phyloP scores from a whole-genome alignment of 768 basidiomycete species.

The Collybiopsis luxurians region DNA sequence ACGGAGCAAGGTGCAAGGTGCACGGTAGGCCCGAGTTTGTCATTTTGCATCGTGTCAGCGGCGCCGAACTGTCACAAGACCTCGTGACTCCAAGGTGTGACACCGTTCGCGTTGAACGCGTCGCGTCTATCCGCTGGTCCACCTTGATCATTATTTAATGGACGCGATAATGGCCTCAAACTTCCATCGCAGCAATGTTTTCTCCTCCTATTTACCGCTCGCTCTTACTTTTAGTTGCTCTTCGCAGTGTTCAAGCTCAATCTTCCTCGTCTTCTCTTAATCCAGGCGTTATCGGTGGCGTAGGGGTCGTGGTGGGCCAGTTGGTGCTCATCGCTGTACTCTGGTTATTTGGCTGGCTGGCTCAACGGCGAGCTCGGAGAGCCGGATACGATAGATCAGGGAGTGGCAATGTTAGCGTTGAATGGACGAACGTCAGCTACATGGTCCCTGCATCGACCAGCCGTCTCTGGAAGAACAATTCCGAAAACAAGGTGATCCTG shows the following conservation, averaged over 20 bases:
- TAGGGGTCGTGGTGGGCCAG: slow-evolving; percentile 80
- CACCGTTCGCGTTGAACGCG: too few relatives aligned
- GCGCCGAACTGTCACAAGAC: too few relatives aligned
- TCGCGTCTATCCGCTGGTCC: too few relatives aligned
- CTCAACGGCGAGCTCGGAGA: slow-evolving; percentile 59
- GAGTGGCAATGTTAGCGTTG: slow-evolving; percentile 56
- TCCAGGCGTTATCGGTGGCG: slow-evolving; percentile 86
- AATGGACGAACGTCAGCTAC: slow-evolving; percentile 72
- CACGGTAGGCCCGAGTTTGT: too few relatives aligned
- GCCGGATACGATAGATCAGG: slow-evolving; percentile 33
- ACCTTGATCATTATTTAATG: too few relatives aligned
- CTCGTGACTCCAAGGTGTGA: too few relatives aligned
- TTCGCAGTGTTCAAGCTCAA: too few relatives aligned
- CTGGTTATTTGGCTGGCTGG: slow-evolving; percentile 59
- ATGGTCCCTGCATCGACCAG: slow-evolving; percentile 37
- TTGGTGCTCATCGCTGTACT: slow-evolving; percentile 54
- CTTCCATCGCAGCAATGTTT: too few relatives aligned
- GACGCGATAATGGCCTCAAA: too few relatives aligned
- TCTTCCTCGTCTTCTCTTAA: slow-evolving; percentile 46
- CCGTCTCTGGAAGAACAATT: slow-evolving; percentile 14
- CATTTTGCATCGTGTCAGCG: too few relatives aligned
- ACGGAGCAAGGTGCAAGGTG: slow-evolving; percentile 45
- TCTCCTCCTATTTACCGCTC: slow-evolving; percentile 53
- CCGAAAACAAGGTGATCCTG: slow-evolving; percentile 63
- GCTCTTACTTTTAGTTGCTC: too few relatives aligned